Base-by-base conservation (phyloP, 495 filamentous ascomycete species). In the Penicillium crystallinum region DNA sequence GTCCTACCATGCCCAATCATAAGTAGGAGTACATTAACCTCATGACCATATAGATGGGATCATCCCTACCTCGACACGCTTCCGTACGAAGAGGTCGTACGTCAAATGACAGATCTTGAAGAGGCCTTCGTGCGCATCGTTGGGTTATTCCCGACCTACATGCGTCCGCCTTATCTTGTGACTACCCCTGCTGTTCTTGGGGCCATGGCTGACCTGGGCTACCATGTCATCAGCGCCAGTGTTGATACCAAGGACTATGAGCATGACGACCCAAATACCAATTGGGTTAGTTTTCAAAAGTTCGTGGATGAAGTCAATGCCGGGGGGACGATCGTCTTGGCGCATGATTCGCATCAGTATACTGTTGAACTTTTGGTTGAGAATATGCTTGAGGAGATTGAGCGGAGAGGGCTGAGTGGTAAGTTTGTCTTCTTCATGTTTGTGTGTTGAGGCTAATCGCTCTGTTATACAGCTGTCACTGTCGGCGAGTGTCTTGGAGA, bases 401-500 rank as follows among this genome's bases (percentile, higher is more conserved):
- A 35, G 42, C 30, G n/a, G 6, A 54, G 67, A 9, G 76, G 73
- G n/a, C 59, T 71, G 49, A 46, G 35, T 15, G 30, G 67, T 72
- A 56, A 29, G 62, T 67, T 46, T 37, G 19, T 21, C 25, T n/a
- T 34, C 46, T 42, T 3, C 15, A 7, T 3, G 23, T 48, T 39
- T 54, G 7, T 29, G 14, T 15, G 1, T 49, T 36, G n/a, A 53
- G 56, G 46, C 64, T 46, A 38, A 37, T 37, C 1, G 17, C 30
- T 39, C 34, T 4, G 63, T 67, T 7, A 23, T 81, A 81, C 51
- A 71, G 70, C 60, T 53, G 86, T 89, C 30, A 87, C 88, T 30
- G 78, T 89, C 21, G 88, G 87, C 2, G 77, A 89, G 55, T 91
- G 88, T 66, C 70, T 92, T 15, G 84, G 80, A 11, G 86, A 91